Evolutionary conservation across 495 filamentous ascomycete species (phyloP).

Genomic region (Podospora bellae-mahoneyi): DNA sequence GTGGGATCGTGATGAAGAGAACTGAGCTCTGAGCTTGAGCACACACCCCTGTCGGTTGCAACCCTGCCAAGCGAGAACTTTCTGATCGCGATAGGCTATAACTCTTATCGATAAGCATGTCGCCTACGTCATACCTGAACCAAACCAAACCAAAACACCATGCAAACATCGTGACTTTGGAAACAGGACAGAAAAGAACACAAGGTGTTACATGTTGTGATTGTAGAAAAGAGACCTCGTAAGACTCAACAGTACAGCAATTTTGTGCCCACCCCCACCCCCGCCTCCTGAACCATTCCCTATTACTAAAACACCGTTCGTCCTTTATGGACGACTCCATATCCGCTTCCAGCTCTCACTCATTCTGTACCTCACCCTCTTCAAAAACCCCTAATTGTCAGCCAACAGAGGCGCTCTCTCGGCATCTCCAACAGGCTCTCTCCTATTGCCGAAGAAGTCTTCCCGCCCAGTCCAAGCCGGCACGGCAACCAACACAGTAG

Average conservation of each 20-base stretch:
- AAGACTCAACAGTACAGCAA: not conserved
- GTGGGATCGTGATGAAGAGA: not conserved
- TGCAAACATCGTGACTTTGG: not conserved
- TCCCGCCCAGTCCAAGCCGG: constrained; percentile 59
- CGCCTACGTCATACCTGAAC: not conserved
- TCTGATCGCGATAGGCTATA: not conserved
- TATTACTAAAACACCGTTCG: not conserved
- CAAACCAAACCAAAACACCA: not conserved
- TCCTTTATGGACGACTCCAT: not conserved
- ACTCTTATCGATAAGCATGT: not conserved
- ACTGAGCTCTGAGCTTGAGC: not conserved
- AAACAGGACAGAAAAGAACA: not conserved
- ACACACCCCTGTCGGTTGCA: not conserved
- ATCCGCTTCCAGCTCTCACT: not conserved
- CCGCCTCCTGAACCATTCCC: not conserved
- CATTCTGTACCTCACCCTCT: not conserved
- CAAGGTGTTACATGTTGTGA: not conserved
- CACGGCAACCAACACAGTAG: constrained; percentile 59
- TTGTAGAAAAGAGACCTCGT: not conserved
- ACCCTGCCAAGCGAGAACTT: not conserved
- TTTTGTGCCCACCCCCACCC: not conserved
- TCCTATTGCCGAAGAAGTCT: constrained; percentile 30
- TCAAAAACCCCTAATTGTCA: constrained; percentile 29
- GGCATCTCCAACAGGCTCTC: constrained; percentile 34
- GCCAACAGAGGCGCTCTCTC: constrained; percentile 53